These are phyloP conservation scores for Solanum tacnaense DNA, from an alignment of 257 asterid genomes.

Conservation along the genomic window DNA sequence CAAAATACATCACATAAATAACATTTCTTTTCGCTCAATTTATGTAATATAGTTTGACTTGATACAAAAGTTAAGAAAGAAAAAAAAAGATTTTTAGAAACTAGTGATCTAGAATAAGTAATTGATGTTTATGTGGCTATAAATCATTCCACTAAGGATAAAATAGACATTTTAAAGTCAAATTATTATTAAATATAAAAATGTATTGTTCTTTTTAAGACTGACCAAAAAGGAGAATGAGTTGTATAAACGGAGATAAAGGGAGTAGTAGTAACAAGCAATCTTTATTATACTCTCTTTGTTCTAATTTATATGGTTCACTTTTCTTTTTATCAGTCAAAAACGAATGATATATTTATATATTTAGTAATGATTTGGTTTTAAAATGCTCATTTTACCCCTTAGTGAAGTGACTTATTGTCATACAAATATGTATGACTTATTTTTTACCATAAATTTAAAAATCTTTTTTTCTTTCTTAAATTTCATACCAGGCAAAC, in stretches of 20 bases:
- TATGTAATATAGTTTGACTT: no score
- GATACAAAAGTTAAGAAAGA: accelerated
- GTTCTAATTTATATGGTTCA: not conserved
- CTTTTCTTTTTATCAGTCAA: not conserved
- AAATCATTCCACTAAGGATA: no score
- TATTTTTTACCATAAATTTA: not conserved
- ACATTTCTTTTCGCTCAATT: not conserved
- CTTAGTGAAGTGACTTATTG: not conserved
- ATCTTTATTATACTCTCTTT: not conserved
- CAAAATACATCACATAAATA: no score
- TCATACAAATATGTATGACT: not conserved
- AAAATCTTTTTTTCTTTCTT: no score
- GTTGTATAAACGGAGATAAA: no score
- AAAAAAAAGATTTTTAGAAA: no score
- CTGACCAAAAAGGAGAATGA: no score
- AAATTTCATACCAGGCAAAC: no score
- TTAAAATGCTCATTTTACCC: not conserved
- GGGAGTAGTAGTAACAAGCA: not conserved
- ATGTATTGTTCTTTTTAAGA: no score
- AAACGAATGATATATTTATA: not conserved
- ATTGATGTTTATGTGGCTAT: no score
- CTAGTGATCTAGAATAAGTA: not conserved
- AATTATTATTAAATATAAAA: no score
- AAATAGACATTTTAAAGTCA: no score
- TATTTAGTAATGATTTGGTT: not conserved